Conservation (phyloP, 2,329 filamentous ascomycete genomes). For the Nigrograna mackinnonii region DNA sequence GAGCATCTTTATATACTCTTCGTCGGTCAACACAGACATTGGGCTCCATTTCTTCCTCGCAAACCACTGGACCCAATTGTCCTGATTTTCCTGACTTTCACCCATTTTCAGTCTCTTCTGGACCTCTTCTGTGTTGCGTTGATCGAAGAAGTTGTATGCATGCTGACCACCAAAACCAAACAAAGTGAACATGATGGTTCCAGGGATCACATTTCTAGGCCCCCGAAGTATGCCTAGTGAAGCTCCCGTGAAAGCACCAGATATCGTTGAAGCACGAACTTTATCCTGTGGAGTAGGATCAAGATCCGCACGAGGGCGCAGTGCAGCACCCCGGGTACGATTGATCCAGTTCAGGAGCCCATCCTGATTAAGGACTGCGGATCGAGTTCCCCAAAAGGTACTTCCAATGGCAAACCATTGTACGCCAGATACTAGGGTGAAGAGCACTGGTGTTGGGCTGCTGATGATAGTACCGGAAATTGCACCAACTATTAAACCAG, state of each 20-base stretch:
- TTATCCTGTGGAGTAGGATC: constrained; percentile 62
- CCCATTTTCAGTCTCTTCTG: constrained; percentile 24
- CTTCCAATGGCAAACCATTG: constrained; percentile 82
- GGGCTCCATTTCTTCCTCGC: constrained; percentile 71
- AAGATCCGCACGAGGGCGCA: constrained; percentile 35
- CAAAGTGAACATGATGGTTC: constrained; percentile 61
- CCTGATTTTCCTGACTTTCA: constrained; percentile 33
- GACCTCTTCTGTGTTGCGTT: constrained; percentile 42
- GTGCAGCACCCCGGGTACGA: constrained; percentile 25
- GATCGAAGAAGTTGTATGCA: constrained; percentile 57
- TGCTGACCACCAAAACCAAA: constrained; percentile 62
- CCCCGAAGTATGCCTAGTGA: constrained; percentile 57
- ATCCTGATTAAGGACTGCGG: constrained; percentile 39
- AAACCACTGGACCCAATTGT: constrained; percentile 53
- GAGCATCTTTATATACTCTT: constrained; percentile 73
- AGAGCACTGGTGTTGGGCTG: constrained; percentile 68
- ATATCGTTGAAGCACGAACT: constrained; percentile 68
- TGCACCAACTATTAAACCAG: constrained; percentile 63
- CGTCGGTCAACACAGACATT: constrained; percentile 69
- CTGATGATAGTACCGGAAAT: constrained; percentile 55
- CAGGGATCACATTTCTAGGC: constrained; percentile 51
- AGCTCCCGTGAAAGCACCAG: constrained; percentile 68
- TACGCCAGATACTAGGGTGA: constrained; percentile 71
- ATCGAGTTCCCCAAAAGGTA: constrained; percentile 70
- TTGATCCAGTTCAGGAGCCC: constrained; percentile 36